phyloP scores from a whole-genome alignment of 139 green algal genomes.

The Chlorella vulgaris region DNA sequence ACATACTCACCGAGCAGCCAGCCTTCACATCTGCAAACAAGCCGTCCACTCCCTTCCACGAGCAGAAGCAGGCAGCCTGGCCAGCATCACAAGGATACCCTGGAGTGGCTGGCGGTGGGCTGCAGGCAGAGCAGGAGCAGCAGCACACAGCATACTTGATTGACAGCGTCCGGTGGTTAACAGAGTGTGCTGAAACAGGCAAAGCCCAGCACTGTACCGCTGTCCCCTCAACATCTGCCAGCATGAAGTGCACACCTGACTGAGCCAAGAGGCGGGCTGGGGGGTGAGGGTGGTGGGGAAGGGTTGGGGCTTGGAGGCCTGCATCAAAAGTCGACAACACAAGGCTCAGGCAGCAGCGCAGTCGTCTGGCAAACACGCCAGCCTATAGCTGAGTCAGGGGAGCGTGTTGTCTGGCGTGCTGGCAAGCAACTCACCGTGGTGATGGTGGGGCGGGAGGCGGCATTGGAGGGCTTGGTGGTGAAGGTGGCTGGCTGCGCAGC shows the following conservation, averaged over 20 bases:
- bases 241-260: no score
- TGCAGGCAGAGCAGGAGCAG: neutral
- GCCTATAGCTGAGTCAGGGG: no score
- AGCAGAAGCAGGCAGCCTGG: slow-evolving; percentile 9
- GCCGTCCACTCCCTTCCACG: neutral
- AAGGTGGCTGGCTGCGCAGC: neutral
- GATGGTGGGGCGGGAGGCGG: neutral
- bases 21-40: slow-evolving; percentile 5
- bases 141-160: neutral
- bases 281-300: neutral
- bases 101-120: neutral
- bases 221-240: no score
- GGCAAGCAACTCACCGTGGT: no score
- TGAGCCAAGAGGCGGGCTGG: neutral
- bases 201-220: neutral
- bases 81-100: slow-evolving; percentile 1
- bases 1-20: slow-evolving; percentile 6
- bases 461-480: neutral
- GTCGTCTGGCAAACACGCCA: no score
- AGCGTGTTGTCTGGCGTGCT: no score
- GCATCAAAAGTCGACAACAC: no score
- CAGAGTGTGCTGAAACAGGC: neutral
- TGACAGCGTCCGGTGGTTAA: no score
- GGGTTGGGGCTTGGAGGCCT: no score
- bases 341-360: no score